A percentile compares a stretch with the other conserved stretches of the same genome.
Conservation (phyloP, 1,139 yeast genomes). For the Scheffersomyces lignicola region DNA sequence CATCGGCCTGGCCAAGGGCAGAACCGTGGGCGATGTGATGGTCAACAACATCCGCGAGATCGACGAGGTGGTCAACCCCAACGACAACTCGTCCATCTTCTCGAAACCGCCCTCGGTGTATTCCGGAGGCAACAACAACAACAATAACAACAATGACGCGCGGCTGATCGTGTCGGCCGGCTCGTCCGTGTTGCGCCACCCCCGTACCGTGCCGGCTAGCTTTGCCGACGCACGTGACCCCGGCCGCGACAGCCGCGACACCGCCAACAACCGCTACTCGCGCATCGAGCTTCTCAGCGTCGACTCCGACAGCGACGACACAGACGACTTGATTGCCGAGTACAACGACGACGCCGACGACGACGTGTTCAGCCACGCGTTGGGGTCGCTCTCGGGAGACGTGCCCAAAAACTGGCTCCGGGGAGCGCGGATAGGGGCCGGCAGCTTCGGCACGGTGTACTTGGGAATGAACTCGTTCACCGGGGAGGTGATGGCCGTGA, state of each 20-base stretch:
- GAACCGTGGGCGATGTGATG: conserved; percentile 69
- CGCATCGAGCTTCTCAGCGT: conserved; percentile 50
- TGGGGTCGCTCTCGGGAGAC: conserved; percentile 23
- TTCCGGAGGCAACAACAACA: conserved; percentile 14
- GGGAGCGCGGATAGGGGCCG: conserved; percentile 92
- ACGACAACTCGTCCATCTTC: conserved; percentile 23
- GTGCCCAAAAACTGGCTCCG: conserved; percentile 84
- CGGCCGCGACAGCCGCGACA: conserved; percentile 9
- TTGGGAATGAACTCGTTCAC: conserved; percentile 89
- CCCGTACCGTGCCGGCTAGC: conserved; percentile 38
- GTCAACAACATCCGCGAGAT: conserved; percentile 58
- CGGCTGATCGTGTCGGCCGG: conserved; percentile 15
- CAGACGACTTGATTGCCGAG: conserved; percentile 16
- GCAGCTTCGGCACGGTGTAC: conserved; percentile 92
- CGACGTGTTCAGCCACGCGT: conserved; percentile 14
- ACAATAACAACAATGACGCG: conserved; percentile 13
- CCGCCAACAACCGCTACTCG: conserved; percentile 39
- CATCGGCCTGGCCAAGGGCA: conserved; percentile 19
- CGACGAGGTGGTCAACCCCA: conserved; percentile 50
- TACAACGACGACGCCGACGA: conserved; percentile 21
- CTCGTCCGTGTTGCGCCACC: conserved; percentile 12
- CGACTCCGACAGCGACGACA: conserved; percentile 38
- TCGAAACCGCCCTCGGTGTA: conserved; percentile 23
- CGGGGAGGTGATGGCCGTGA: conserved; percentile 96
- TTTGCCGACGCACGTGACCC: conserved; percentile 18